Evolutionary conservation across 495 filamentous ascomycete species (phyloP), one percentile per base, ranked within the genome.

Genomic region (Pyronema domesticum): DNA sequence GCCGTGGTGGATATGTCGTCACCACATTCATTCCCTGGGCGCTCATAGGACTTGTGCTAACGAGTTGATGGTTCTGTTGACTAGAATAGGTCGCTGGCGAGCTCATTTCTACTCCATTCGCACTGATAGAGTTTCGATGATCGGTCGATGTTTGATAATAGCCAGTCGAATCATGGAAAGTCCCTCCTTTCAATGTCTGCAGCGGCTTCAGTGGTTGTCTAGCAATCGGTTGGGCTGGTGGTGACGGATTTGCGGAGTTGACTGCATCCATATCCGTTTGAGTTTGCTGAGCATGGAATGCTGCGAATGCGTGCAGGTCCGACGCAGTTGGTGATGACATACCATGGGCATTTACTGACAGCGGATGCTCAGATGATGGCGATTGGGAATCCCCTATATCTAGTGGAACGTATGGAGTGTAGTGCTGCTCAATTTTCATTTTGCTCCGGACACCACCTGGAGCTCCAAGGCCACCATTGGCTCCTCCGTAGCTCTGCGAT

Each of bases 1-100:
- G 57, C 30, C 62, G 62, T 8, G 63, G 63, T 39, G 63, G 63
- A 54, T 66, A 66, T 14, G 63, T 66, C 17, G 63, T 66, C 18
- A 65, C 63, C 11, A 53, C 50, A 43, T 53, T 53, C 37, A 53
- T n/a, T 8, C 48, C 48, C 17, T 51, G 48, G 2, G n/a, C 19
- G 11, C 5, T 33, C 7, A 51, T 18, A n/a, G 48, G 48, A 51
- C 30, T 53, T 19, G 50, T 19, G n/a, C 36, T 37, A 8, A 53
- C 23, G 13, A 35, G 47, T 34, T 50, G 47, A 34, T 50, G 47
- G 47, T 19, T 19, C 30, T 47, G 45, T 47, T 15, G n/a, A 13
- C 45, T 10, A 47, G 15, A 19, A 47, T 18, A 40, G 19, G n/a
- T 53, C 40, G 13, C 50, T 11, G 50, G 50, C 15, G 50, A 53